Percentiles rank a stretch among this genome's conserved stretches.
These are phyloP conservation scores for Hevea brasiliensis DNA, from an alignment of 345 rosid species.

Conservation along the genomic window DNA sequence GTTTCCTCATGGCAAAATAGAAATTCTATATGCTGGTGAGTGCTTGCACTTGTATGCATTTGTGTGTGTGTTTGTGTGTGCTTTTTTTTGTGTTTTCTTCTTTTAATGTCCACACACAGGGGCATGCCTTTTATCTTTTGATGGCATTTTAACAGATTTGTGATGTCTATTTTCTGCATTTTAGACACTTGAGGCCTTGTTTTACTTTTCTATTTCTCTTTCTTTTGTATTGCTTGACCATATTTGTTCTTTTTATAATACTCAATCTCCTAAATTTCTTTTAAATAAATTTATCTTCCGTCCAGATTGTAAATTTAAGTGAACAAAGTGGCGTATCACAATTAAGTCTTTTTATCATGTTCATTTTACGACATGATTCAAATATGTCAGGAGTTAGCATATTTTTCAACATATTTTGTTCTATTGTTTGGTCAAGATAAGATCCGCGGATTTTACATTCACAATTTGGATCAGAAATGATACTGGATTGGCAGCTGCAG, in stretches of 20 bases:
- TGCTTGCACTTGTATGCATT: background rate
- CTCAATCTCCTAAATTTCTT: background rate
- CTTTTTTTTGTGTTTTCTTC: background rate
- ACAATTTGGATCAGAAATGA: constrained; percentile 57
- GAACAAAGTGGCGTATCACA: background rate
- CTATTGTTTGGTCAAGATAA: background rate
- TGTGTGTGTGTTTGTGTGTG: background rate
- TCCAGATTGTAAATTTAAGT: background rate
- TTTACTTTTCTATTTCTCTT: background rate
- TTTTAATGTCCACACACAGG: too few relatives aligned
- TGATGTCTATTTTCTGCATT: background rate
- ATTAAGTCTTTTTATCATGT: background rate
- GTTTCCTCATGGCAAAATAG: background rate
- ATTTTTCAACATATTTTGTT: background rate
- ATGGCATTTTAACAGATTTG: background rate
- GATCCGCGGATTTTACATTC: constrained; percentile 9
- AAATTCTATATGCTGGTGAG: background rate
- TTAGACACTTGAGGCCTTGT: background rate
- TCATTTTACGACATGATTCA: constrained; percentile 1
- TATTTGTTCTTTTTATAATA: background rate
- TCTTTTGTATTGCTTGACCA: too few relatives aligned
- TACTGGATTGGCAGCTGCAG: constrained; percentile 96
- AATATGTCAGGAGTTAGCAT: background rate
- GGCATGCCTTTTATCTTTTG: too few relatives aligned
- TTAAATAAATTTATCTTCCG: too few relatives aligned